Base-by-base conservation (phyloP, 192 early-diverging fungal species). In the Phlyctochytrium planicorne region DNA sequence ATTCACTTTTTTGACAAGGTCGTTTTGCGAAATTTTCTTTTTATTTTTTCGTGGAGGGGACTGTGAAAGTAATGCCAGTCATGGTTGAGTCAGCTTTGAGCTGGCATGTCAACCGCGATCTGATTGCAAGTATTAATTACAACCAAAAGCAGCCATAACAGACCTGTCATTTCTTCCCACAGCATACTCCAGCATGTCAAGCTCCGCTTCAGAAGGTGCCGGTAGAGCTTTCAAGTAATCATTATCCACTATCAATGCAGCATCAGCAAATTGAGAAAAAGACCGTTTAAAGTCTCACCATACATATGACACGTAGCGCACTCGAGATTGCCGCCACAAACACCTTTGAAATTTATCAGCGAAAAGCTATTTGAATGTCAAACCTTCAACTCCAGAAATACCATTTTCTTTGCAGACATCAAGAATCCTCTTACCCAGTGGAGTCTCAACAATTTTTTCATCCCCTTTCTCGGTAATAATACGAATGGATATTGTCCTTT, bases 251-350 rank as follows among this genome's bases (percentile, higher is more conserved):
- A 35, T n/a, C 0, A n/a, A n/a, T n/a, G n/a, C n/a, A n/a, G n/a
- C n/a, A 53, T 2, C n/a, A 67, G 2, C 31, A 25, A 2, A 69
- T 56, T 0, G 20, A 24, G 29, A 27, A 66, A 52, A 1, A 27
- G 23, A 56, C n/a, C 52, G 53, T 0, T 56, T 31, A 52, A 57
- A 62, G 20, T 27, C 57, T 32, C 30, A 75, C 68, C 82, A 61
- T 81, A 77, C 3, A 87, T 76, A 74, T 87, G 85, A 56, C 85
- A 87, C 1, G 85, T 84, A 1, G 85, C 85, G 62, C 85, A 87
- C 62, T 87, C 85, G 71, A 81, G 68, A 40, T 84, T 75, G 12
- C 85, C 85, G 2, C 85, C 85, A 35, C 82, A 87, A 2, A 80
- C 79, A 23, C 79, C 76, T 68, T 30, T 29, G 55, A 63, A 64